Base-by-base conservation (phyloP, 352 stramenopile genomes). In the Pythium apleroticum region DNA sequence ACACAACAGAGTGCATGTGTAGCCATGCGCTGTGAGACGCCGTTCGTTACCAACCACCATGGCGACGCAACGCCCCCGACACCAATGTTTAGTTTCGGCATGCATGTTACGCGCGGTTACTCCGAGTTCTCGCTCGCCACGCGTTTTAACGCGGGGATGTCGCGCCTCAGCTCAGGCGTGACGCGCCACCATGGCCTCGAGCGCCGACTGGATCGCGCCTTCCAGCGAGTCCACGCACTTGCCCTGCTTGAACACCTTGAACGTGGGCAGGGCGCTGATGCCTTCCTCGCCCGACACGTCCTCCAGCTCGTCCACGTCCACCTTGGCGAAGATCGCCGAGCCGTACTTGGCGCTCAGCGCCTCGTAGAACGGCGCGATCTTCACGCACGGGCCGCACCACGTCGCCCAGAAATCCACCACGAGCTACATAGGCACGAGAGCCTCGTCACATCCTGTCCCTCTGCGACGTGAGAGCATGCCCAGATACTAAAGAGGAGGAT, bases 171-270 rank as follows among this genome's bases (percentile, higher is more conserved):
- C 31, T 55, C 52, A 66, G 17, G 64, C 63, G 67, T 86, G 77
- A 55, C 81, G 84, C 45, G 70, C 72, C 22, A 89, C 69, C 52
- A 88, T 80, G 65, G 67, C 79, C 62, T 83, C 74, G 11, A 91
- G 69, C 27, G 77, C 79, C 45, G 64, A 82, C 56, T 76, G 72
- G 60, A 91, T 90, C 39, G 90, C 90, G 50, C 88, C 92, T 20
- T 69, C 79, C 20, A 98, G 69, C 74, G 97, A 80, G 39, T 97
- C 86, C 4, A 97, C 85, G 58, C 90, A 93, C n/a, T 80, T 80
- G 53, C 91, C 90, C 28, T 77, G 65, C 72, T 97, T 96, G 74
- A 89, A 98, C 53, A 98, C 84, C 66, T 98, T 92, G 72, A 98
- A 98, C 24, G 90, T 98, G 12, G 93, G 95, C 84, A 98, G 94